Base-by-base conservation (phyloP, 768 basidiomycete genomes). In the Tephrocybe sp. region DNA sequence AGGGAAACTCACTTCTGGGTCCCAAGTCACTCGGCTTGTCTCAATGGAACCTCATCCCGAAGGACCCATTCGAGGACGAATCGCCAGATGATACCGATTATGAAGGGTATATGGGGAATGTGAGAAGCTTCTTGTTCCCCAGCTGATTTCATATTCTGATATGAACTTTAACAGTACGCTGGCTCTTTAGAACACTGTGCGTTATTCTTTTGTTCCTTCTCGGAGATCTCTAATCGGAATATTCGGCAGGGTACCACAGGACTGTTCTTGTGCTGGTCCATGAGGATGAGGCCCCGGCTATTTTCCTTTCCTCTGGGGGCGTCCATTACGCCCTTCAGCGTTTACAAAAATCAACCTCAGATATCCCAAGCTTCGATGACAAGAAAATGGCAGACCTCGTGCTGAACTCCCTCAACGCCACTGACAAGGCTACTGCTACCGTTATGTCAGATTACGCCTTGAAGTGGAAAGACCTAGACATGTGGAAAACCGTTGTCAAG, bases 41-140 rank as follows among this genome's bases (percentile, higher is more conserved):
- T 1, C 48, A 62, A 25, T 57, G 62, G 9, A 58, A 60, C 30
- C 55, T 74, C 13, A 60, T 75, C 22, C 71, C 70, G 0, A 58
- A 59, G 31, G 51, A 71, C 36, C 58, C 66, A 0, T 74, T 76
- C 51, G 63, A 73, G 26, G 66, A 55, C 22, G 44, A 27, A 5
- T 44, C 48, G 11, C 73, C 72, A 4, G 69, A 75, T 48, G 58
- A 69, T 3, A 55, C 59, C 15, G 64, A 74, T 2, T 74, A 73
- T 38, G 71, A 73, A 43, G 70, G 71, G 19, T 75, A 75, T 53
- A 63, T 64, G 58, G 73, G 69, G 11, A 73, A 75, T 57, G 76
- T 75, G 32, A 39, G 68, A 9, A 5, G 11, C 5, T 5, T 57
- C 26, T 46, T 30, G 9, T 30, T n/a, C 2, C 9, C 18, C 47